Base-by-base conservation (phyloP, 768 basidiomycete species). In the Boletales sp. region DNA sequence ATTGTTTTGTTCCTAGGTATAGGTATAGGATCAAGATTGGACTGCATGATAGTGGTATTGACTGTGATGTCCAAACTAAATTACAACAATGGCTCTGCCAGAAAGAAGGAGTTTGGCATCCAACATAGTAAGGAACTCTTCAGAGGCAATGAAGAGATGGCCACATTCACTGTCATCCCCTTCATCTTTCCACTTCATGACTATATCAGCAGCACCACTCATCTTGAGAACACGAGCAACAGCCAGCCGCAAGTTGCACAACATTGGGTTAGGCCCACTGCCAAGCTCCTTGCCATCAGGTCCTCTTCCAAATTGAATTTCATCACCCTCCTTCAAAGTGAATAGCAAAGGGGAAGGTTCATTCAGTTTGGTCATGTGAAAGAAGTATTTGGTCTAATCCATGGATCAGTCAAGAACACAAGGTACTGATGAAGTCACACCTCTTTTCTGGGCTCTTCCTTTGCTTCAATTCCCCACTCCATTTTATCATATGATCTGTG, bases 201-300 rank as follows among this genome's bases (percentile, higher is more conserved):
- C 25, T 31, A 51, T n/a, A 41, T 51, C 50, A 18, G 50, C 50
- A 21, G 50, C 50, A 41, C 46, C 50, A 41, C 50, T 51, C 50
- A 51, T 48, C 50, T 5, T 51, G 35, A 42, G 9, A 42, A 37
- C 48, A 14, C 30, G 47, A 51, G 47, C 50, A 30, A 42, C 12
- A 50, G 50, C 50, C 34, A 50, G 15, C 34, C 17, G 47, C 32
- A 51, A 19, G 33, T 49, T 51, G 8, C 40, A 51, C 14, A 49
- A 19, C 2, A 1, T 41, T 14, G 46, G 37, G 17, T 11, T 36
- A n/a, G 48, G 48, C 12, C 33, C 33, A 40, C 37, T 10, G 17
- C 19, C 0, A 7, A 51, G 47, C n/a, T 25, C 8, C 15, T 38
- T 30, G 35, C 48, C 48, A 11, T 50, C 32, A 7, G 41, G 19